Evolutionary conservation across 2,329 filamentous ascomycete species (phyloP).

Genomic region (Cladophialophora psammophila): DNA sequence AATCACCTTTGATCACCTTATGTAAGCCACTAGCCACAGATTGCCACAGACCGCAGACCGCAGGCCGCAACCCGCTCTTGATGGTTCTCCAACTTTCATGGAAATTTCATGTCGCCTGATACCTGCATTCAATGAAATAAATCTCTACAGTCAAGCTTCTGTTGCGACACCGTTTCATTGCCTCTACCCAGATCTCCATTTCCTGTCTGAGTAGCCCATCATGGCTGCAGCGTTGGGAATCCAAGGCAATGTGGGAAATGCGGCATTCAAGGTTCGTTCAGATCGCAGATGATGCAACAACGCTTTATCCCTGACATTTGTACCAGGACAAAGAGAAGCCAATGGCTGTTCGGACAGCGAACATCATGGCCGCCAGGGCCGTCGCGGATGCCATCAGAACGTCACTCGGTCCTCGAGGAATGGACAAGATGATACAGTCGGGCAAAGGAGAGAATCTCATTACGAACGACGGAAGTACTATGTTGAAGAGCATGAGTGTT

Average conservation of each 20-base stretch:
- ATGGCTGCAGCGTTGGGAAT: conserved; percentile 60
- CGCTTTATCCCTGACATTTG: conserved; percentile 47
- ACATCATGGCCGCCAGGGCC: conserved; percentile 97
- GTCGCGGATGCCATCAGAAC: conserved; percentile 98
- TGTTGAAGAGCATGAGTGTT: conserved; percentile 98
- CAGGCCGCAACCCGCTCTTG: conserved; percentile 3
- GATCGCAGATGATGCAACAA: conserved; percentile 43
- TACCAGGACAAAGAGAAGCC: conserved; percentile 92
- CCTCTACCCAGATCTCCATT: conserved; percentile 1
- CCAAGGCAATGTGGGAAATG: conserved; percentile 63
- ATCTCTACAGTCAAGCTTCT: neutral
- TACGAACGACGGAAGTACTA: conserved; percentile 99
- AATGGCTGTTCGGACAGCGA: conserved; percentile 91
- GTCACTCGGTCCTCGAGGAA: conserved; percentile 92
- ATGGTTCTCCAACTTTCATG: conserved; percentile 24
- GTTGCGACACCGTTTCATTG: neutral
- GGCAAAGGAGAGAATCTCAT: conserved; percentile 98
- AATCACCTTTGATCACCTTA: conserved; percentile 5
- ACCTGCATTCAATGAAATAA: conserved; percentile 3
- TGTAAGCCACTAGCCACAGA: conserved; percentile 4
- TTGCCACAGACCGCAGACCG: conserved; percentile 8
- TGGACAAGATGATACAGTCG: conserved; percentile 99
- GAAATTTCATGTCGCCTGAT: conserved; percentile 27
- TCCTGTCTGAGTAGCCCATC: conserved; percentile 44
- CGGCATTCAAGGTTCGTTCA: conserved; percentile 67